Evolutionary conservation across 2,329 filamentous ascomycete genomes (phyloP).

Genomic region (Xylariaceae sp.): DNA sequence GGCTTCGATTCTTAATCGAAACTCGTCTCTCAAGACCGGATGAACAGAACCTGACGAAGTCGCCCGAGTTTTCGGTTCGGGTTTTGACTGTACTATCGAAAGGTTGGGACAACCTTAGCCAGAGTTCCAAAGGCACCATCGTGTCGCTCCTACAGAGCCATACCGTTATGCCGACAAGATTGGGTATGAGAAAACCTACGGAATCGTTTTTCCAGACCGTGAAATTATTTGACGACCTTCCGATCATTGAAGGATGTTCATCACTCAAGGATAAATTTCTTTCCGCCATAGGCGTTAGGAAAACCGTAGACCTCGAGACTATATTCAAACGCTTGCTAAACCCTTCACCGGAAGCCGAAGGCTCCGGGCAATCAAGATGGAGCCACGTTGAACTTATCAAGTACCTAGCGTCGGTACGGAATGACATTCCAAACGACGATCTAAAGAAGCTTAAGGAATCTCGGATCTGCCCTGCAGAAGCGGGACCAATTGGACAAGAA

Average conservation of each 20-base stretch:
- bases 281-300: conserved; percentile 80
- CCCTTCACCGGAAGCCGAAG: conserved; percentile 54
- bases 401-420: conserved; percentile 85
- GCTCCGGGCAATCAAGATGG: conserved; percentile 66
- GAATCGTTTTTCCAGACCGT: conserved; percentile 95
- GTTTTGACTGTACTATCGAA: conserved; percentile 83
- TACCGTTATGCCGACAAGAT: conserved; percentile 84
- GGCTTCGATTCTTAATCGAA: conserved; percentile 81
- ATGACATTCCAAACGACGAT: conserved; percentile 85
- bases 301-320: conserved; percentile 91
- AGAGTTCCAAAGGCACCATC: conserved; percentile 66
- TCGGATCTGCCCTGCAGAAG: conserved; percentile 80
- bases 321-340: conserved; percentile 86
- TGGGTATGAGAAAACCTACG: conserved; percentile 81
- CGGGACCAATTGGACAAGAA: conserved; percentile 58
- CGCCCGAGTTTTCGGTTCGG: conserved; percentile 73
- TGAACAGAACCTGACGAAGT: conserved; percentile 71
- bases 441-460: conserved; percentile 77
- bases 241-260: conserved; percentile 74
- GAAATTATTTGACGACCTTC: conserved; percentile 91
- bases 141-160: conserved; percentile 65
- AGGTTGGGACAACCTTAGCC: conserved; percentile 81
- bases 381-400: conserved; percentile 94
- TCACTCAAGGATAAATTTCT: conserved; percentile 91
- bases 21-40: conserved; percentile 61